Conservation (phyloP, 768 basidiomycete species). For the Amanita muscaria region DNA sequence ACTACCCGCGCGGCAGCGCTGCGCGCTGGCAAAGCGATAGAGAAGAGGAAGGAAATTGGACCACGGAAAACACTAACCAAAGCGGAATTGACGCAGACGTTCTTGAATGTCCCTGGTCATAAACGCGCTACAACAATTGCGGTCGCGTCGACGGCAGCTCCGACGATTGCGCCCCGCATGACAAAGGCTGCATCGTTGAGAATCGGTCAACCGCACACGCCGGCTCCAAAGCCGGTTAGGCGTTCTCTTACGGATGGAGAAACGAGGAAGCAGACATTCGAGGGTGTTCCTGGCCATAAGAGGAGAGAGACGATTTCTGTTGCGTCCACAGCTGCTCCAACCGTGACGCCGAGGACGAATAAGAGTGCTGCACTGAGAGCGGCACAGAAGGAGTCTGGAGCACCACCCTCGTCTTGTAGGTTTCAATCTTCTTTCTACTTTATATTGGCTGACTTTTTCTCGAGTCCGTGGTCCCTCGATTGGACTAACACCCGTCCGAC, state of each 20-base stretch:
- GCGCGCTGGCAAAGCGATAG: constrained; percentile 49
- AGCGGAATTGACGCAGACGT: constrained; percentile 54
- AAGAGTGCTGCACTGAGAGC: constrained; percentile 64
- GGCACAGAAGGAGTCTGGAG: constrained; percentile 46
- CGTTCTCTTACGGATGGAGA: constrained; percentile 26
- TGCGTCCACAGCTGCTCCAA: constrained; percentile 55
- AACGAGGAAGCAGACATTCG: constrained; percentile 36
- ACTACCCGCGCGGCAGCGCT: constrained; percentile 68
- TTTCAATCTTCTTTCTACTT: constrained; percentile 10
- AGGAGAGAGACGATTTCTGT: constrained; percentile 68
- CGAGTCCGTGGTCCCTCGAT: constrained; percentile 33
- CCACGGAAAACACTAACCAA: constrained; percentile 51
- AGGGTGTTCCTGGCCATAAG: constrained; percentile 82
- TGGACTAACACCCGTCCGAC: background rate
- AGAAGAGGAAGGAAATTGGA: constrained; percentile 30
- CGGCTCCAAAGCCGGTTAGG: constrained; percentile 32
- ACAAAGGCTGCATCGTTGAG: constrained; percentile 67
- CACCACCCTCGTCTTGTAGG: constrained; percentile 65
- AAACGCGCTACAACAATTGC: constrained; percentile 59
- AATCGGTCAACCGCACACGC: constrained; percentile 36
- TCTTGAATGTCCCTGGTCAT: constrained; percentile 75
- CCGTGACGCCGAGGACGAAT: constrained; percentile 64
- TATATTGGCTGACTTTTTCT: background rate
- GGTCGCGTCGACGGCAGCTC: constrained; percentile 71
- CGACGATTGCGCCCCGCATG: constrained; percentile 64